Percentiles rank a stretch among this genome's conserved stretches.
These are phyloP conservation scores for Talaromyces stipitatus DNA, from an alignment of 495 filamentous ascomycete species.

Conservation along the genomic window DNA sequence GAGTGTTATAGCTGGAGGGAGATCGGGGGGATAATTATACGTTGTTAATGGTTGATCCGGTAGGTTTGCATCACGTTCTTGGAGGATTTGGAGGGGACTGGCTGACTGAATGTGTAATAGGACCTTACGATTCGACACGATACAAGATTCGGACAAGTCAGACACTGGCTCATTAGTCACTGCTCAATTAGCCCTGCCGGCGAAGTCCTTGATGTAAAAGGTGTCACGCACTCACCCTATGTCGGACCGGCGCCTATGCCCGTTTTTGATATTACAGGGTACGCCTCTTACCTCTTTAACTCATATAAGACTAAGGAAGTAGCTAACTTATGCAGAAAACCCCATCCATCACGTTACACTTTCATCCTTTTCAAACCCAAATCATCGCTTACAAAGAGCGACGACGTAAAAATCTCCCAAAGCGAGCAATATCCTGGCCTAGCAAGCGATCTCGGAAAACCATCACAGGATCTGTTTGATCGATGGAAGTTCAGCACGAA, in stretches of 20 bases:
- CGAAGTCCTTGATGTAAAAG: not conserved
- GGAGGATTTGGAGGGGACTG: not conserved
- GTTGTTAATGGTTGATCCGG: conserved; percentile 8
- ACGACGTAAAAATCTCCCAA: not conserved
- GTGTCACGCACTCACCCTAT: not conserved
- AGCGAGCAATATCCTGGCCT: not conserved
- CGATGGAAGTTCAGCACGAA: conserved; percentile 7
- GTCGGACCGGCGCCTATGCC: conserved; percentile 8
- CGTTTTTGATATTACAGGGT: not conserved
- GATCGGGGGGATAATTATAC: not conserved
- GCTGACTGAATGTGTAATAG: not conserved
- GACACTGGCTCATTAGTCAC: conserved; percentile 3
- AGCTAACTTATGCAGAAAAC: not conserved
- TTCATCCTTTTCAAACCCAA: conserved; percentile 7
- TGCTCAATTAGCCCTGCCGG: not conserved
- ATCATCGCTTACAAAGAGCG: not conserved
- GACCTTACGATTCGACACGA: conserved; percentile 7
- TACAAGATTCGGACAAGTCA: conserved; percentile 6
- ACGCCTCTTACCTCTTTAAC: not conserved
- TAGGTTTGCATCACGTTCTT: not conserved
- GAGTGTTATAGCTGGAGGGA: not conserved
- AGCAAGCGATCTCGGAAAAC: conserved; percentile 2
- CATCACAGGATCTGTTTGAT: conserved; percentile 7
- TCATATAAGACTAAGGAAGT: not conserved
- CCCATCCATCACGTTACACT: conserved; percentile 6